Evolutionary conservation across 371 early-diverging fungal species (phyloP), one percentile per base, ranked within the genome.

Genomic region (Rhizopus arrhizus): DNA sequence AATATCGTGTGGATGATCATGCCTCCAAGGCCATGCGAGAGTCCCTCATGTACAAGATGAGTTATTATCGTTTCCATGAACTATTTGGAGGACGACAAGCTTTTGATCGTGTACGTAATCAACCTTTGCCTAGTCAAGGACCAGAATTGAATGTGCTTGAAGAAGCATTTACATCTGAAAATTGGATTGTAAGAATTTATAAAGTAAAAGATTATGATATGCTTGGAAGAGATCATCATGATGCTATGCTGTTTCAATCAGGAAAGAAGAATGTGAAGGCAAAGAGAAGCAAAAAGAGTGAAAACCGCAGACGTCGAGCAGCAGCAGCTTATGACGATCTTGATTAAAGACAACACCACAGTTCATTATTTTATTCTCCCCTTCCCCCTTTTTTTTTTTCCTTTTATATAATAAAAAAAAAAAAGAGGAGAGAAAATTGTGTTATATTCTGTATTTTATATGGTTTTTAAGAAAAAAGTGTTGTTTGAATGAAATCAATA

Each of bases 181-280:
- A 95, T 78, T 93, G 95, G 91, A 91, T 97, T 73, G 97, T 96
- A n/a, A 85, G 99, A 40, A 93, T 99, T 57, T 99, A 95, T 81
- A 89, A 93, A 68, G 96, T 97, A 69, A 96, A 97, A 74, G 86
- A 90, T 35, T 83, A 90, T 46, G 99, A 99, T 73, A 89, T 86
- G 69, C 73, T 98, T 13, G 99, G 98, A 3, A 79, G 96, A 60
- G 70, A 85, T 13, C 76, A 94, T 58, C 76, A 83, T 53, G 85
- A 88, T 8, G 94, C 94, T 11, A 75, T 85, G 5, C 77, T 72
- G 2, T 87, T 89, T 59, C 84, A 84, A 49, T 57, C 68, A 49
- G 89, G 89, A 35, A 83, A 78, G 53, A 80, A 80, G 65, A 77
- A 70, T 56, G 45, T 66, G 13, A 76, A 74, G 56, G 50, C 63